These are phyloP conservation scores for Adansonia gregorii DNA, from an alignment of 441 rosid genomes.

Conservation along the genomic window DNA sequence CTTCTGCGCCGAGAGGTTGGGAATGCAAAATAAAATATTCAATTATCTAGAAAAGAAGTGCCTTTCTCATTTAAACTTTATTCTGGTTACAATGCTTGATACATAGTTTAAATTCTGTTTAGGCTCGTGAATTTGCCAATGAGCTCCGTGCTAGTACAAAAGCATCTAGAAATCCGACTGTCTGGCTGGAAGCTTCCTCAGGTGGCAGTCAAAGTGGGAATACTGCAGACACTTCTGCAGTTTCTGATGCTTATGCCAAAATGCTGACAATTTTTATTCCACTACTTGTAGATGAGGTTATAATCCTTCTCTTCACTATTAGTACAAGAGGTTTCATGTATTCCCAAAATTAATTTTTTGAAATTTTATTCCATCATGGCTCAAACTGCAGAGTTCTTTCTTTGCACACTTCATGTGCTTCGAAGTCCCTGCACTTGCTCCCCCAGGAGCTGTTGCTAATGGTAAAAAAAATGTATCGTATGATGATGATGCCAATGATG, in stretches of 20 bases:
- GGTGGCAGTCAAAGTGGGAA: conserved; percentile 81
- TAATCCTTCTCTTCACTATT: conserved; percentile 55
- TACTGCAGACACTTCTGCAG: conserved; percentile 81
- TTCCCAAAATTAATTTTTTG: conserved; percentile 22
- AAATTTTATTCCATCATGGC: conserved; percentile 30
- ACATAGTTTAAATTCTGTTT: conserved; percentile 28
- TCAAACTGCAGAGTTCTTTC: conserved; percentile 86
- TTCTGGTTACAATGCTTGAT: conserved; percentile 12
- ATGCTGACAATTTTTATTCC: conserved; percentile 99
- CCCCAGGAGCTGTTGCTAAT: conserved; percentile 77
- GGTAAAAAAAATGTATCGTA: conserved; percentile 62
- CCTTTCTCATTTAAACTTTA: conserved; percentile 8
- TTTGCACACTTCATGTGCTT: conserved; percentile 99
- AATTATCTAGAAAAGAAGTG: conserved; percentile 16
- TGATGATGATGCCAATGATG: conserved; percentile 57
- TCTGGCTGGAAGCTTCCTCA: conserved; percentile 93
- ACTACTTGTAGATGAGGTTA: conserved; percentile 97
- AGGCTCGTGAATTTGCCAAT: conserved; percentile 99
- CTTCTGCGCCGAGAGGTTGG: conserved; percentile 63
- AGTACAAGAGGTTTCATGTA: conserved; percentile 74
- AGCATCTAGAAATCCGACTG: conserved; percentile 92
- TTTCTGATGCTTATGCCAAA: conserved; percentile 97
- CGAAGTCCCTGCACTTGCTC: conserved; percentile 96
- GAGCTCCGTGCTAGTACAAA: conserved; percentile 99
- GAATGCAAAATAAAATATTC: conserved; percentile 25